Percentiles rank a stretch among this genome's conserved stretches.
phyloP scores from a whole-genome alignment of 2,329 filamentous ascomycete genomes.

The Alternaria alternata region DNA sequence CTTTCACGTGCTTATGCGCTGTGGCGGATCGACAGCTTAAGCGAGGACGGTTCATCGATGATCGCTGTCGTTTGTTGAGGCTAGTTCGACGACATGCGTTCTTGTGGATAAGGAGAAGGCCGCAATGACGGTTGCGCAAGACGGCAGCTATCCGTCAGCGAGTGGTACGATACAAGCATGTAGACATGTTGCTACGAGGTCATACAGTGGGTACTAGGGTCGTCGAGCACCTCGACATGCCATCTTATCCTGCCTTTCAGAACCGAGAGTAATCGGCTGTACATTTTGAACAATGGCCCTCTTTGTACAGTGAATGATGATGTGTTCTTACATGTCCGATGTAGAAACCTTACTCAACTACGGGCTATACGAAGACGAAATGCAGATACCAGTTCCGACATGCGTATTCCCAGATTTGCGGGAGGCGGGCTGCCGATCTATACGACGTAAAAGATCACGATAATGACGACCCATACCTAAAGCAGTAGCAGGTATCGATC shows the following conservation, averaged over 20 bases:
- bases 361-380: neutral
- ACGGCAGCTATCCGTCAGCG: neutral
- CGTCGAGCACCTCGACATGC: neutral
- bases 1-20: slow-evolving; percentile 29
- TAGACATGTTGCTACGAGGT: neutral
- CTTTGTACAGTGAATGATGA: neutral
- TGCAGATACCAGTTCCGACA: neutral
- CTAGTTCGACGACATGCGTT: slow-evolving; percentile 24
- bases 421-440: no score
- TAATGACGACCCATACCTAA: neutral
- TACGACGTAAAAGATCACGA: neutral
- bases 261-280: neutral
- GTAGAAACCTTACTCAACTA: neutral
- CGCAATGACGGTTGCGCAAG: neutral
- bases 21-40: slow-evolving; percentile 19
- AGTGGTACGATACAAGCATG: neutral
- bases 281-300: neutral
- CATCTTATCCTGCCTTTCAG: neutral
- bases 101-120: slow-evolving; percentile 3
- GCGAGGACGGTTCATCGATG: slow-evolving; percentile 20
- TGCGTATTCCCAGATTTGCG: neutral
- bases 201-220: neutral
- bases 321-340: neutral
- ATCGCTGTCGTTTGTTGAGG: slow-evolving; percentile 23
- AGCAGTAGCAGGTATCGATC: neutral